These are phyloP conservation scores for Penicillium sp. DNA, from an alignment of 2,329 filamentous ascomycete species.

Conservation along the genomic window DNA sequence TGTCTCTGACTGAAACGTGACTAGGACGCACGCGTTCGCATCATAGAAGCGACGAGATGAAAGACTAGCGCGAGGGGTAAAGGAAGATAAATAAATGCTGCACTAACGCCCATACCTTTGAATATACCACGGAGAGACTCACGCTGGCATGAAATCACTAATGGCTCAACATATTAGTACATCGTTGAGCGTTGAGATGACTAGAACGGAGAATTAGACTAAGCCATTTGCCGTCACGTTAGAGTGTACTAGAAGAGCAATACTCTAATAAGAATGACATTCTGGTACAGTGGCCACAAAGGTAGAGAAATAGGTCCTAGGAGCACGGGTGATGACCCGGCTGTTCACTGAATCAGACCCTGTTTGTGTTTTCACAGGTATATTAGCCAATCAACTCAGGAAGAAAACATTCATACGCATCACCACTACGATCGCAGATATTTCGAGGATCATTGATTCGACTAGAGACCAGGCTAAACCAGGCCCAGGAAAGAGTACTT, in stretches of 20 bases:
- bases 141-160: background rate
- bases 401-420: background rate
- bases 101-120: background rate
- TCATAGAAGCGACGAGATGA: background rate
- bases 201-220: background rate
- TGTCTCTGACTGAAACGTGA: background rate
- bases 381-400: background rate
- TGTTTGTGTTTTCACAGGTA: background rate
- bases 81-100: background rate
- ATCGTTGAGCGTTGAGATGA: background rate
- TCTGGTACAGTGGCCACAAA: too few species aligned
- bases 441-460: background rate
- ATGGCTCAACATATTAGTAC: background rate
- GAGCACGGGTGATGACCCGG: background rate
- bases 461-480: background rate
- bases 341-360: background rate
- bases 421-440: background rate
- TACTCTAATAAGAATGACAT: too few species aligned
- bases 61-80: background rate
- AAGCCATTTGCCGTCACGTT: background rate
- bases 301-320: background rate
- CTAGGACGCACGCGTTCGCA: background rate
- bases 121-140: background rate
- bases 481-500: background rate
- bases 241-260: background rate